Base-by-base conservation (phyloP, 805 yeast species). In the Candida mattraensis region DNA sequence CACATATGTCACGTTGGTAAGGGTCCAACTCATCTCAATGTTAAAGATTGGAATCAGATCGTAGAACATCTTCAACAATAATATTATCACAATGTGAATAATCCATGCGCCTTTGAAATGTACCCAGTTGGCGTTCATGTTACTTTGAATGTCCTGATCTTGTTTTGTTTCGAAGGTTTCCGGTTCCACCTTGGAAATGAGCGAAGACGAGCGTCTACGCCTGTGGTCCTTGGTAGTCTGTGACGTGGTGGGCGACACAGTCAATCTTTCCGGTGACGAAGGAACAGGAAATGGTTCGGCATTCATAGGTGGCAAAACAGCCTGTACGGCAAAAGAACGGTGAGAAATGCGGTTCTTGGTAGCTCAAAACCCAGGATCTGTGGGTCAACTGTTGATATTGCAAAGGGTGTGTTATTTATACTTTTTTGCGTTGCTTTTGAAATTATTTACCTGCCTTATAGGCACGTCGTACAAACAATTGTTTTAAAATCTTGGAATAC, bases 81-180 rank as follows among this genome's bases (percentile, higher is more conserved):
- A 54, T 39, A 91, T 86, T 30, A 93, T 74, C 18, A 88, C 94
- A 31, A 93, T 70, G 63, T 91, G 99, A 39, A 91, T 83, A 18
- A 82, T 69, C 99, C 99, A 93, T 1, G 98, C 98, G 30, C 95
- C 99, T 53, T 91, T 88, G 53, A 79, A 83, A 58, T 89, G 86
- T 20, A 93, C 96, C 99, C 99, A 91, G 50, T 81, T 81, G 18
- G 97, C 97, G 59, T 93, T 93, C 64, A 88, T 72, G 55, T 93
- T 93, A 18, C 95, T 89, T 48, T 84, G 78, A 33, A 88, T 69
- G 35, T 83, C 82, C 64, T 91, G 98, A 59, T 91, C 99, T 53
- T 83, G 87, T 60, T 83, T 86, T 25, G 89, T 94, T 50, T 91
- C 97, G 51, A 86, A 75, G 12, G 88, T 81, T 58, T 93, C 99